These are phyloP conservation scores for Pontederia paniculata DNA, from an alignment of 176 grass and related monocot species.

Conservation along the genomic window DNA sequence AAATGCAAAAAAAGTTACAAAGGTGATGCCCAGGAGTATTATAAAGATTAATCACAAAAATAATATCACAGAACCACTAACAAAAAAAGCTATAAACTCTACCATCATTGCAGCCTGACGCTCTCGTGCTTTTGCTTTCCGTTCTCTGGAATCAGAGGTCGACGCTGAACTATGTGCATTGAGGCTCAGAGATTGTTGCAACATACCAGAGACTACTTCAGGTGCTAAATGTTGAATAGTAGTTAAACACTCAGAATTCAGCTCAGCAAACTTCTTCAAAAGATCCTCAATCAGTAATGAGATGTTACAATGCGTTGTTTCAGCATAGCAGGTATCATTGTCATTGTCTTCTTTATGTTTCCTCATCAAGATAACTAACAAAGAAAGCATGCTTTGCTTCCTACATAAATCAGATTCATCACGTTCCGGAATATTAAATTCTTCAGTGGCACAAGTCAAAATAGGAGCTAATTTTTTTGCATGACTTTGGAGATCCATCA, in stretches of 20 bases:
- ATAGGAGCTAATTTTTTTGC: conserved; percentile 42
- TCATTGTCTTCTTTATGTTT: conserved; percentile 84
- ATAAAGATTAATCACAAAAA: neutral
- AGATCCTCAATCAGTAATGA: conserved; percentile 67
- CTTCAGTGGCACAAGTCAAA: conserved; percentile 52
- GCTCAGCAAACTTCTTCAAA: conserved; percentile 71
- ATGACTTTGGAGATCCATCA: conserved; percentile 27
- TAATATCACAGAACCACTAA: neutral
- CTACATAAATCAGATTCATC: conserved; percentile 28
- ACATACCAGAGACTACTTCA: conserved; percentile 34
- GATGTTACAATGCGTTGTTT: conserved; percentile 72
- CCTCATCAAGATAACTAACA: conserved; percentile 64
- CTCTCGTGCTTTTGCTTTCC: conserved; percentile 70
- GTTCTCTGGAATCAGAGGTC: conserved; percentile 55
- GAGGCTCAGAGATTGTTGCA: conserved; percentile 19
- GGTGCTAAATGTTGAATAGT: conserved; percentile 58
- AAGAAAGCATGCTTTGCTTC: conserved; percentile 64
- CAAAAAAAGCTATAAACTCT: conserved; percentile 3
- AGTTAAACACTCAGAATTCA: conserved; percentile 48
- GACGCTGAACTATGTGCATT: conserved; percentile 20
- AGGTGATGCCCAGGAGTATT: neutral
- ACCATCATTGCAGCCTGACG: conserved; percentile 96
- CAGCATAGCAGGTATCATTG: conserved; percentile 26
- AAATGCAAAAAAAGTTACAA: too few relatives aligned
- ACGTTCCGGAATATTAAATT: conserved; percentile 20